Percentiles rank a stretch among this genome's conserved stretches.
Conservation (phyloP, 176 grass and related monocot species). For the Phoenix dactylifera region DNA sequence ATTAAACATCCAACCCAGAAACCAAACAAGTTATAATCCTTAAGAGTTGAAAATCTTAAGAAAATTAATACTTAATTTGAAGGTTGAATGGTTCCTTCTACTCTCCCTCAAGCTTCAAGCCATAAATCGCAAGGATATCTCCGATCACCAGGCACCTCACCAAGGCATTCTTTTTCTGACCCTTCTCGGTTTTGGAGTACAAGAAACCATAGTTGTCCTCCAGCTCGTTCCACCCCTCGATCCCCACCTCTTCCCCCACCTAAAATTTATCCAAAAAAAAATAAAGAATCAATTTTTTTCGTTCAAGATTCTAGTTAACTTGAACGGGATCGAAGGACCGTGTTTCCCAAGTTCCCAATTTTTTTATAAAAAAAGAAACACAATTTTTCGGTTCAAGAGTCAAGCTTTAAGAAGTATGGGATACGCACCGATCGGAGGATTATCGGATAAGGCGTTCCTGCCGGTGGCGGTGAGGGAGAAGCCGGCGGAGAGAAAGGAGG, state of each 20-base stretch:
- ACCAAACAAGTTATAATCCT: too few relatives aligned
- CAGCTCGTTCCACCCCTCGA: constrained; percentile 71
- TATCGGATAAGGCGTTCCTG: constrained; percentile 30
- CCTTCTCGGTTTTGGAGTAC: constrained; percentile 55
- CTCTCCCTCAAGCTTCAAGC: constrained; percentile 42
- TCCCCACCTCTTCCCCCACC: constrained; percentile 43
- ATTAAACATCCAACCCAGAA: too few relatives aligned
- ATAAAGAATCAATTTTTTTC: too few relatives aligned
- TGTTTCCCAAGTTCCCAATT: not conserved
- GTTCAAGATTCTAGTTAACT: too few relatives aligned
- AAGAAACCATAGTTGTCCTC: constrained; percentile 64
- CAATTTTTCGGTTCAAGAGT: too few relatives aligned
- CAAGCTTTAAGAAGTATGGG: not conserved
- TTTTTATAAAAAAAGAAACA: too few relatives aligned
- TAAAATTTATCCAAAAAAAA: too few relatives aligned
- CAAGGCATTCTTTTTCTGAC: constrained; percentile 41
- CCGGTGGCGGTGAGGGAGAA: constrained; percentile 62
- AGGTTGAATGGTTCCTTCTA: constrained; percentile 38
- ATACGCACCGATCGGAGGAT: constrained; percentile 24
- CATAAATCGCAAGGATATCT: constrained; percentile 31
- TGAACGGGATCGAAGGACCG: too few relatives aligned
- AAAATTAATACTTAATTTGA: constrained; percentile 58
- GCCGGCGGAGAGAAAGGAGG: constrained; percentile 59
- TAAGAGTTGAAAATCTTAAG: not conserved
- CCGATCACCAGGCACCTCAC: constrained; percentile 47